Evolutionary conservation across 179 eudicot species (phyloP), one percentile per base, ranked within the genome.

Genomic region (Amaranthus tricolor): DNA sequence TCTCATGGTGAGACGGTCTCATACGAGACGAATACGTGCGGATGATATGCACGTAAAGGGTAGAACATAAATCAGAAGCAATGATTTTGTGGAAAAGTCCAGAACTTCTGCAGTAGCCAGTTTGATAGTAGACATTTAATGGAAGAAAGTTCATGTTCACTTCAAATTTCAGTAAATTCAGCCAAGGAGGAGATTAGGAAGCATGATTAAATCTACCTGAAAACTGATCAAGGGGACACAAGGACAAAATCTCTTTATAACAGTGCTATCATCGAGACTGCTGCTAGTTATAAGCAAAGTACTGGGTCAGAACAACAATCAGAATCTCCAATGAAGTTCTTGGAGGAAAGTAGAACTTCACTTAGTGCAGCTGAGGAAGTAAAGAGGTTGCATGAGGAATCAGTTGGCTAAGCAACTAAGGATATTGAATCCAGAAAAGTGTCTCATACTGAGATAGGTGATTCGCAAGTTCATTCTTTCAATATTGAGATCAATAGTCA

Each of bases 61-160:
- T 9, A 68, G 56, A 15, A 31, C 58, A 54, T 43, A 70, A 68
- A 17, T 66, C 81, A 21, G 81, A 81, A 64, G 62, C 63, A 61
- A 60, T 65, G 31, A 70, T 51, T 75, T 67, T 43, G 57, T 67
- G 58, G 71, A 67, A 6, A 67, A 50, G 16, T 67, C 71, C 50
- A 50, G 31, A 67, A 19, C 71, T 50, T 5, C 43, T 71, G 60
- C 68, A n/a, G 76, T 48, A 62, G 54, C 20, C 72, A 60, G 62
- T 74, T 81, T 77, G 87, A 82, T 78, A 80, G 69, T 83, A 76
- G 79, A 59, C 62, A 49, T n/a, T 82, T 59, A 66, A 79, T 74
- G 66, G 77, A 50, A 58, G 87, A 83, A 73, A 68, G 74, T 58
- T 79, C 87, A 48, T 76, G 67, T 77, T 75, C 71, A 31, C 63